Percentiles rank a stretch among this genome's conserved stretches.
These are phyloP conservation scores for Tulasnella calospora DNA, from an alignment of 768 basidiomycete species.

Conservation along the genomic window DNA sequence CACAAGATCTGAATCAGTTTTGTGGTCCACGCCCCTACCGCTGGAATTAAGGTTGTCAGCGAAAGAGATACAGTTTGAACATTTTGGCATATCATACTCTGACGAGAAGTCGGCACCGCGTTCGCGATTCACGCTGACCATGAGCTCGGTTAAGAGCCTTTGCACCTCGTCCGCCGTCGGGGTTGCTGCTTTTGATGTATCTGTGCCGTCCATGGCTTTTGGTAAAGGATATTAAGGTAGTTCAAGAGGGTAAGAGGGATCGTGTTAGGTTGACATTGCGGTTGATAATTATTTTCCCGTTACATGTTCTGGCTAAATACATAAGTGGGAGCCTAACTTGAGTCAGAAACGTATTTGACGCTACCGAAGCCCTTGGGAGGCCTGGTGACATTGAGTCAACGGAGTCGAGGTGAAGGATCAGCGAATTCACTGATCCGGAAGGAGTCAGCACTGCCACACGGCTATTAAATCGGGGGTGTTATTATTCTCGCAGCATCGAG, in stretches of 20 bases:
- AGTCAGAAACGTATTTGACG: background rate
- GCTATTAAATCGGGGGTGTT: background rate
- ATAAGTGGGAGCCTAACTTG: background rate
- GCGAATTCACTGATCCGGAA: background rate
- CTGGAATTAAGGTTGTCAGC: background rate
- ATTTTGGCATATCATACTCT: background rate
- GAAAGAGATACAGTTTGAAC: background rate
- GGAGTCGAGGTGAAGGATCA: background rate
- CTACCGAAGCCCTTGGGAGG: background rate
- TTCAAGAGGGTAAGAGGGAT: background rate
- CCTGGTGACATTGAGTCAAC: background rate
- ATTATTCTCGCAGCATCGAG: background rate
- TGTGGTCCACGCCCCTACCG: background rate
- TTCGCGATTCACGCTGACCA: background rate
- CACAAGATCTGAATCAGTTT: background rate
- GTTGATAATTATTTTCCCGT: background rate
- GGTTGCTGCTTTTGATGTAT: background rate
- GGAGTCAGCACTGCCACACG: background rate
- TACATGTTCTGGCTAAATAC: background rate
- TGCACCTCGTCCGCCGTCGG: background rate
- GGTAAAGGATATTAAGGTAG: background rate
- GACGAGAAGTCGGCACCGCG: background rate
- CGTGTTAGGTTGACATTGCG: background rate
- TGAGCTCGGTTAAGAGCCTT: background rate
- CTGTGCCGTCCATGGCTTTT: background rate